Conservation (phyloP, 2,329 filamentous ascomycete species). For the Helotiales sp. region DNA sequence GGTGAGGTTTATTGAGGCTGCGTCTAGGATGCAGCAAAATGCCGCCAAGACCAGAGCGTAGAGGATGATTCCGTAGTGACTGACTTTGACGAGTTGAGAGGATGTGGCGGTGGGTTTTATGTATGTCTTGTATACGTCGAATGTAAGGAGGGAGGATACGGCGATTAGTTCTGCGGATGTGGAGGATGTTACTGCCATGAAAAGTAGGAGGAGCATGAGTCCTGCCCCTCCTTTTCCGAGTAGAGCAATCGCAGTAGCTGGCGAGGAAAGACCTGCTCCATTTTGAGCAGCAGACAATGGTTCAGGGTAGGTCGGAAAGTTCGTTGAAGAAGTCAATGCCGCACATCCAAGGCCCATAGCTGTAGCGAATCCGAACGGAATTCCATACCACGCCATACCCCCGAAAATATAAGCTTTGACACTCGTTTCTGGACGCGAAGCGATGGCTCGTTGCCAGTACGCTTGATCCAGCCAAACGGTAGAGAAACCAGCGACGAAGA, state of each 20-base stretch:
- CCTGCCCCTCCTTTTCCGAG: slow-evolving; percentile 39
- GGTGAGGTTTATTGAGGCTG: slow-evolving; percentile 38
- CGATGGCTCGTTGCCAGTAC: slow-evolving; percentile 47
- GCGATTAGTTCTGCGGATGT: slow-evolving; percentile 46
- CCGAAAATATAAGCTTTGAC: slow-evolving; percentile 44
- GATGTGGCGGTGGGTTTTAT: slow-evolving; percentile 37
- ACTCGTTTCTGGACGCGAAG: slow-evolving; percentile 40
- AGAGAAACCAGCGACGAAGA: slow-evolving; percentile 40
- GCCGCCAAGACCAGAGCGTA: slow-evolving; percentile 32
- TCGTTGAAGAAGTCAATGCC: slow-evolving; percentile 30
- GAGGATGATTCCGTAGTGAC: slow-evolving; percentile 37
- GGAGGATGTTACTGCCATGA: slow-evolving; percentile 48
- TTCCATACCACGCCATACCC: slow-evolving; percentile 42
- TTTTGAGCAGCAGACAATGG: slow-evolving; percentile 34
- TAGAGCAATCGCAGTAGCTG: slow-evolving; percentile 37
- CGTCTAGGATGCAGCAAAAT: slow-evolving; percentile 40
- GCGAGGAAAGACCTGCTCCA: slow-evolving; percentile 35
- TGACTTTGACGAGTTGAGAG: slow-evolving; percentile 35
- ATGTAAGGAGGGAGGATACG: slow-evolving; percentile 40
- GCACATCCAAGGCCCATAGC: slow-evolving; percentile 39
- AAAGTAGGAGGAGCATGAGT: slow-evolving; percentile 42
- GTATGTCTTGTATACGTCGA: slow-evolving; percentile 43
- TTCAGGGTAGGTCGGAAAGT: slow-evolving; percentile 37
- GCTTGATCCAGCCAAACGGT: slow-evolving; percentile 43
- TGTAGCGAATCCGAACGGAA: slow-evolving; percentile 40